These are phyloP conservation scores for Ambrosia artemisiifolia DNA, from an alignment of 129 eudicot genomes.

Conservation along the genomic window DNA sequence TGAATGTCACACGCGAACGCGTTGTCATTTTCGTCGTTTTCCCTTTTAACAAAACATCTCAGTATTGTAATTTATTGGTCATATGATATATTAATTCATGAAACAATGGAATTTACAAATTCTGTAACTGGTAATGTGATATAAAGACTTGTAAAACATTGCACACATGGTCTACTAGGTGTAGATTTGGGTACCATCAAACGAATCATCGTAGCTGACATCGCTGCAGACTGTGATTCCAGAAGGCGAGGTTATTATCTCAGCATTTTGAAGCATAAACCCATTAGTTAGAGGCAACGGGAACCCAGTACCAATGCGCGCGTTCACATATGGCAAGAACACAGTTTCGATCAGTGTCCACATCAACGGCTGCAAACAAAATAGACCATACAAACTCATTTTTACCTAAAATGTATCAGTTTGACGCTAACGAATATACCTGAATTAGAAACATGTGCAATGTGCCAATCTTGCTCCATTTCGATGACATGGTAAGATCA, in stretches of 20 bases:
- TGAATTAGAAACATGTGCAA: conserved; percentile 59
- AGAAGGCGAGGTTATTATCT: conserved; percentile 42
- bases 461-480: conserved; percentile 65
- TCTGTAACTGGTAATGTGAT: neutral
- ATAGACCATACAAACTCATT: neutral
- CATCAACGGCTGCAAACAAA: conserved; percentile 47
- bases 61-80: neutral
- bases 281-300: conserved; percentile 58
- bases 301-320: conserved; percentile 52
- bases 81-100: neutral
- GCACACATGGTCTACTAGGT: neutral
- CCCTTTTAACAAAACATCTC: neutral
- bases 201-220: conserved; percentile 34
- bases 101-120: neutral
- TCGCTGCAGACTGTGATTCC: conserved; percentile 51
- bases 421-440: conserved; percentile 27
- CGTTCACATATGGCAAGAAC: conserved; percentile 54
- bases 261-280: conserved; percentile 53
- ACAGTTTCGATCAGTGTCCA: conserved; percentile 60
- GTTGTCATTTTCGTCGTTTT: neutral
- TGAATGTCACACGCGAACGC: neutral
- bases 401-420: neutral
- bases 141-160: conserved; percentile 12
- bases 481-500: conserved; percentile 50
- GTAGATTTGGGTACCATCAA: conserved; percentile 16